phyloP scores from a whole-genome alignment of 2,329 filamentous ascomycete genomes.

The Fulvia fulva region DNA sequence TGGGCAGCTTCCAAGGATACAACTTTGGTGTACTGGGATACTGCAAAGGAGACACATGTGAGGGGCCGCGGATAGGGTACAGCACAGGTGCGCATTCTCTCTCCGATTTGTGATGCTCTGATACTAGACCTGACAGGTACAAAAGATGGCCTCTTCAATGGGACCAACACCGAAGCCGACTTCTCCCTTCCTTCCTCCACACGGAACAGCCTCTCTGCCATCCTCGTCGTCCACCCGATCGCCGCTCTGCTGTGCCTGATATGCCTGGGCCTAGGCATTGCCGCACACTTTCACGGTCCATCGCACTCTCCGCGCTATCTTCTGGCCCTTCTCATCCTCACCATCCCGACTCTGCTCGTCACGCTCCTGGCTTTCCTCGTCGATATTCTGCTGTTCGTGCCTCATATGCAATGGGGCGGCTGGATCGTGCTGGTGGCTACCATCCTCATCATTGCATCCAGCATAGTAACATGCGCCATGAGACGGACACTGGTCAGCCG shows the following conservation, averaged over 20 bases:
- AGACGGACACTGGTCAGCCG: slow-evolving; percentile 84
- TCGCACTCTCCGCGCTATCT: slow-evolving; percentile 89
- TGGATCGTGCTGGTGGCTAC: slow-evolving; percentile 90
- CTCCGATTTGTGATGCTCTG: neutral
- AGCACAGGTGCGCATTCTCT: slow-evolving; percentile 60
- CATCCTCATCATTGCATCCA: slow-evolving; percentile 75
- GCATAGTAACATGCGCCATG: slow-evolving; percentile 90
- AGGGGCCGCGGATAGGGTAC: slow-evolving; percentile 76
- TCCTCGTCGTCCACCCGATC: slow-evolving; percentile 88
- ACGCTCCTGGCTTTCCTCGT: slow-evolving; percentile 85
- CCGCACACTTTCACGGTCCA: slow-evolving; percentile 80
- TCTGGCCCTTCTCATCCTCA: slow-evolving; percentile 77
- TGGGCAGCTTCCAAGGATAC: slow-evolving; percentile 71
- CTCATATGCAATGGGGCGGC: slow-evolving; percentile 88
- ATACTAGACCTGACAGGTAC: slow-evolving; percentile 6
- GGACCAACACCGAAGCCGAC: slow-evolving; percentile 41
- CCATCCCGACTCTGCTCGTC: slow-evolving; percentile 77
- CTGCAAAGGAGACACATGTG: slow-evolving; percentile 67
- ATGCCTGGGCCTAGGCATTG: slow-evolving; percentile 73
- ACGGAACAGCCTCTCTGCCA: slow-evolving; percentile 70
- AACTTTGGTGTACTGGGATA: slow-evolving; percentile 92
- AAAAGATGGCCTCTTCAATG: slow-evolving; percentile 49
- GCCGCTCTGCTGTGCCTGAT: slow-evolving; percentile 81
- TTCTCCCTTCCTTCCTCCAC: slow-evolving; percentile 63
- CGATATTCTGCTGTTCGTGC: slow-evolving; percentile 90